phyloP scores from a whole-genome alignment of 768 basidiomycete species.

The Russula dissimulans region DNA sequence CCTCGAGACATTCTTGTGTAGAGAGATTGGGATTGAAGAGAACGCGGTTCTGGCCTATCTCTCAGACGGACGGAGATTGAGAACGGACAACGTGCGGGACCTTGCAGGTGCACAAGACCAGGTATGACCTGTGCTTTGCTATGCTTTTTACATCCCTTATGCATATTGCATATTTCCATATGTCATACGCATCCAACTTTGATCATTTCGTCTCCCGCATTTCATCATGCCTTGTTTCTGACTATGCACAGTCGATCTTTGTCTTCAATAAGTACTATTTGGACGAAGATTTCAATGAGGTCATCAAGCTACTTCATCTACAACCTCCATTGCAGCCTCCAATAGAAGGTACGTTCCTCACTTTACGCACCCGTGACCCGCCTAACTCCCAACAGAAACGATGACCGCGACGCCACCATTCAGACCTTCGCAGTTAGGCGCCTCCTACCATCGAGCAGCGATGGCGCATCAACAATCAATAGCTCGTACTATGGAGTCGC shows the following conservation, averaged over 20 bases:
- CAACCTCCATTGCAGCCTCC: conserved; percentile 58
- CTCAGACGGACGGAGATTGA: conserved; percentile 67
- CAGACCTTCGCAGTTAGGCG: conserved; percentile 53
- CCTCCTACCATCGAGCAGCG: conserved; percentile 56
- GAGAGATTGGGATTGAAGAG: conserved; percentile 62
- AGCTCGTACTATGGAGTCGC: conserved; percentile 38
- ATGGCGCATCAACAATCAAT: conserved; percentile 57
- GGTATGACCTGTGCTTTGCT: conserved; percentile 32
- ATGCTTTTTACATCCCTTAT: background rate
- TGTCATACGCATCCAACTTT: background rate
- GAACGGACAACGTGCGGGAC: conserved; percentile 64
- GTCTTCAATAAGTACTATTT: conserved; percentile 80
- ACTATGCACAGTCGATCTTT: conserved; percentile 47
- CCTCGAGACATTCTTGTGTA: conserved; percentile 62
- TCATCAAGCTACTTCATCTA: conserved; percentile 52
- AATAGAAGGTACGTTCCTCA: conserved; percentile 48
- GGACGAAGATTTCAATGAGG: conserved; percentile 57
- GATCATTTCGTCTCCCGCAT: background rate
- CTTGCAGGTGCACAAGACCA: conserved; percentile 68
- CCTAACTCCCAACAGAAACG: conserved; percentile 33
- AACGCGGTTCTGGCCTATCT: conserved; percentile 69
- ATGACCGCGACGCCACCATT: conserved; percentile 65
- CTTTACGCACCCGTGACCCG: background rate
- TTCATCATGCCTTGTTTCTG: background rate
- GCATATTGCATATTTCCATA: background rate